Percentiles rank a stretch among this genome's conserved stretches.
Conservation (phyloP, 768 basidiomycete genomes). For the Ramaria rubella region DNA sequence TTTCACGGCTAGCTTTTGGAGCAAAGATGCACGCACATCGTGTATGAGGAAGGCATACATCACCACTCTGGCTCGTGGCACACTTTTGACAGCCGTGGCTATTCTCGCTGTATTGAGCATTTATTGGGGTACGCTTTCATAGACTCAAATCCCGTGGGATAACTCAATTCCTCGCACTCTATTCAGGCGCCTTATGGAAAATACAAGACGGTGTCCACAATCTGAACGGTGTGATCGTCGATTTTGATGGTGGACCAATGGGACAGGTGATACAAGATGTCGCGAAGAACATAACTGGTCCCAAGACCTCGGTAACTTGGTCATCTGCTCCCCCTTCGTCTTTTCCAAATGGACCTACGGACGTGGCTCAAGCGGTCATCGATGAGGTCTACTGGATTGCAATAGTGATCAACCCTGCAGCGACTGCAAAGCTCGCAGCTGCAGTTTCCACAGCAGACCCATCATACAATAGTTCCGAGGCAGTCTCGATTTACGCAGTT, state of each 20-base stretch:
- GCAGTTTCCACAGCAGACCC: conserved; percentile 26
- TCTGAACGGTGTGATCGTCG: conserved; percentile 52
- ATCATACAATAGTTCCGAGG: conserved; percentile 41
- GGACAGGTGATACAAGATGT: conserved; percentile 40
- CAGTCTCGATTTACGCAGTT: conserved; percentile 41
- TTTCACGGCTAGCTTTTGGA: background rate
- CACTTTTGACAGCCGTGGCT: conserved; percentile 30
- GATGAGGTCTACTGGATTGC: background rate
- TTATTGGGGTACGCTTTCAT: conserved; percentile 47
- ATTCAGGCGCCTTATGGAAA: conserved; percentile 32
- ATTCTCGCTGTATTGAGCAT: conserved; percentile 49
- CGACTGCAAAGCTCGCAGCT: conserved; percentile 10
- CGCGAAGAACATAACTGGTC: conserved; percentile 26
- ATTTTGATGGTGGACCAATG: conserved; percentile 52
- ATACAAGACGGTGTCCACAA: conserved; percentile 32
- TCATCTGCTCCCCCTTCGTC: background rate
- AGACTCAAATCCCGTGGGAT: too few relatives aligned
- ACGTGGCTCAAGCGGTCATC: background rate
- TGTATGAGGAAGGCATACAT: background rate
- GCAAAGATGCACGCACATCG: background rate
- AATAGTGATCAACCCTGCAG: background rate
- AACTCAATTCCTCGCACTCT: background rate
- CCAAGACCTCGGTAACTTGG: background rate
- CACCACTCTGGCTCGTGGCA: background rate
- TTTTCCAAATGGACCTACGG: background rate